Evolutionary conservation across 257 asterid species (phyloP), one percentile per base, ranked within the genome.

Genomic region (Plectranthus barbatus): DNA sequence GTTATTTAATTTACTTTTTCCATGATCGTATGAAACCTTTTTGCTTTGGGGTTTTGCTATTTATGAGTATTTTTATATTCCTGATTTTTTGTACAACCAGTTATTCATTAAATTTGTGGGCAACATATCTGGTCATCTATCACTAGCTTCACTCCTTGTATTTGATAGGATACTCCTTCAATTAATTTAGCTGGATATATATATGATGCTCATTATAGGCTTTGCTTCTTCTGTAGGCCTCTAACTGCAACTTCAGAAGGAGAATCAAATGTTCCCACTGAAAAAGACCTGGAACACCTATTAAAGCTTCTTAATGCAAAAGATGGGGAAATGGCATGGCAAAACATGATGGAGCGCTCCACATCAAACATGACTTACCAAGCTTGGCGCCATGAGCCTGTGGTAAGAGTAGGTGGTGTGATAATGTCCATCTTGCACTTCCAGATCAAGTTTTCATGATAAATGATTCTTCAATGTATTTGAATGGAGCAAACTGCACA

Each of bases 321-420:
- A 73, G 91, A 81, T 66, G 91, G 86, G 57, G 93, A 85, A 71
- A 72, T 81, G 86, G 73, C 87, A 69, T 93, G 97, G 99, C 96
- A 90, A 83, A 78, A 77, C 74, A 67, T 90, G 88, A 93, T 90
- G 99, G 92, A 87, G 65, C 95, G 84, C 57, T 82, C 95, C 72
- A 84, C 95, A 11, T 66, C 96, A 50, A 87, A 84, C 81, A 50
- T 93, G 79, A 62, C 90, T 21, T 87, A 90, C 84, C 94, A 85
- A 75, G 99, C 99, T 76, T 93, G 97, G 99, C 95, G 89, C 74
- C 85, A 87, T 46, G 99, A 93, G 68, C 91, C 96, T 21, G 87
- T 75, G 94, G 97, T 93, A 66, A 70, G 54, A 46, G 65, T 71
- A 61, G 52, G 34, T 12, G 47, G 37, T 58, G 20, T 74, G 74